These are phyloP conservation scores for Tausonia pullulans DNA, from an alignment of 1,284 basidiomycete species.

Conservation along the genomic window DNA sequence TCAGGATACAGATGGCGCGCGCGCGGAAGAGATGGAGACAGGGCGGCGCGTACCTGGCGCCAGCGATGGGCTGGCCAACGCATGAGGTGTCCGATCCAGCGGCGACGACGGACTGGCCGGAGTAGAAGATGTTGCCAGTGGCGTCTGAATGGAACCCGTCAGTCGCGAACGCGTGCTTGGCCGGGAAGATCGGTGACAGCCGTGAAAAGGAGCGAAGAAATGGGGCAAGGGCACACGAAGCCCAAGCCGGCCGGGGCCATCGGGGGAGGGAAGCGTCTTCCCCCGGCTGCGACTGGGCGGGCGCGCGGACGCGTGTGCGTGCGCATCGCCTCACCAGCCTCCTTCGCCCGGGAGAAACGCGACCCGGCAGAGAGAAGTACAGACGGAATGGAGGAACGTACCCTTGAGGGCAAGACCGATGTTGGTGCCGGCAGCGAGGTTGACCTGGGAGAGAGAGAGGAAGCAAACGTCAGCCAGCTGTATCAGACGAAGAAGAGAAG, in stretches of 20 bases:
- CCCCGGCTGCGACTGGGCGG: not conserved
- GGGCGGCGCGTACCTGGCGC: not conserved
- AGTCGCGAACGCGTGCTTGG: no score
- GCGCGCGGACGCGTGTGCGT: no score
- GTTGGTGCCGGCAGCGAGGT: not conserved
- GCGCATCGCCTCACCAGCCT: no score
- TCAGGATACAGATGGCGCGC: not conserved
- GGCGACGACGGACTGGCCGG: not conserved
- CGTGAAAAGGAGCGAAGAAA: not conserved
- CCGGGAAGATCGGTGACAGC: no score
- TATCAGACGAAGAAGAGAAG: not conserved
- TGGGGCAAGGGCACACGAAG: not conserved
- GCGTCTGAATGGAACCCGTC: not conserved
- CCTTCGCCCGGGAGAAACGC: no score
- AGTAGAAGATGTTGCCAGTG: not conserved
- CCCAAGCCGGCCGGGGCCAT: not conserved
- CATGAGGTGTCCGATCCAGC: not conserved
- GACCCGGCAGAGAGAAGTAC: not conserved
- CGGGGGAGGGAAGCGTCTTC: not conserved
- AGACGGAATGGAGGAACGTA: not conserved
- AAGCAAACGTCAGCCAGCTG: not conserved
- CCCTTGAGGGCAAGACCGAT: not conserved
- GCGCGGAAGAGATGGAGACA: not conserved
- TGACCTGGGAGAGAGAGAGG: not conserved
- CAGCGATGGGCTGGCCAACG: not conserved